Evolutionary conservation across 208 protist species (phyloP).

Genomic region (Sergeia podlipaevii): DNA sequence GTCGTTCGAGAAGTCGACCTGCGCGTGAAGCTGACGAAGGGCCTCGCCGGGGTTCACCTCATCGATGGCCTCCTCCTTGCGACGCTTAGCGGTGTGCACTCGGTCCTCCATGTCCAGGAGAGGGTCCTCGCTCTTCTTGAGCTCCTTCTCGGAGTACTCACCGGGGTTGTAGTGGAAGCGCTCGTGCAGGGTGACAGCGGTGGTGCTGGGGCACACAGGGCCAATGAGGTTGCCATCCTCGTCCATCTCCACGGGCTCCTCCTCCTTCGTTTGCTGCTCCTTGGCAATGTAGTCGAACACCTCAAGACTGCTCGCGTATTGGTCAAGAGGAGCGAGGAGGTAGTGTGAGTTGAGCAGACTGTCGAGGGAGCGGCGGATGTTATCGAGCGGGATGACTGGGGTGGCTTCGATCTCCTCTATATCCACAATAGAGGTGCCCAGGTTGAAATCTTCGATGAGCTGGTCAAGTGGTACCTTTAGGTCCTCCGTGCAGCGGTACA

Average conservation of each 20-base stretch:
- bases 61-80: constrained; percentile 69
- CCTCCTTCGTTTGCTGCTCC: constrained; percentile 1
- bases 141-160: constrained; percentile 56
- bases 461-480: constrained; percentile 27
- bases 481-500: constrained; percentile 62
- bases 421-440: constrained; percentile 26
- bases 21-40: constrained; percentile 53
- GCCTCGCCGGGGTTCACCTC: constrained; percentile 41
- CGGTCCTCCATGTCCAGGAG: constrained; percentile 58
- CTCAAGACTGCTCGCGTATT: constrained; percentile 40
- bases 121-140: constrained; percentile 53
- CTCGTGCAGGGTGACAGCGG: constrained; percentile 71
- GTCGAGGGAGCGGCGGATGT: constrained; percentile 55
- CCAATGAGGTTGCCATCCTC: constrained; percentile 7
- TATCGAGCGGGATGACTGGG: constrained; percentile 31
- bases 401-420: constrained; percentile 27
- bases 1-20: constrained; percentile 85
- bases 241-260: constrained; percentile 8
- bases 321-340: constrained; percentile 52
- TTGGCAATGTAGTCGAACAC: constrained; percentile 34
- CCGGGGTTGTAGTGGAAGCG: constrained; percentile 63
- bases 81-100: constrained; percentile 35
- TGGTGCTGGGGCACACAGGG: constrained; percentile 33
- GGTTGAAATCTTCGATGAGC: constrained; percentile 31
- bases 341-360: constrained; percentile 45